Conservation (phyloP, 1,284 basidiomycete genomes). For the Apiotrichum veenhuisii region DNA sequence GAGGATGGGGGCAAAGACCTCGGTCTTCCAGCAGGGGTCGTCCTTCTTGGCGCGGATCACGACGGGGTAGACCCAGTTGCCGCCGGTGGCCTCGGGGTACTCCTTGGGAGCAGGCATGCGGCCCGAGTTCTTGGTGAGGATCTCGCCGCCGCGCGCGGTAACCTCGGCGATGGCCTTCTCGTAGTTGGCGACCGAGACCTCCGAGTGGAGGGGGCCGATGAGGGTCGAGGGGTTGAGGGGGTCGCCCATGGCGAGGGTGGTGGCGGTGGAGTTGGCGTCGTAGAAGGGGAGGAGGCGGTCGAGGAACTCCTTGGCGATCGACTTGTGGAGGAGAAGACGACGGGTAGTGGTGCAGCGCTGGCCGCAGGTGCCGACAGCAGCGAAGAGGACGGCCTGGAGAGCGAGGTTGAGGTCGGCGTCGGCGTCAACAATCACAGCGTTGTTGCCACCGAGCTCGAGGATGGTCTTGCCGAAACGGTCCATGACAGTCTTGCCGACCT, state of each 20-base stretch:
- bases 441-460: slow-evolving; percentile 93
- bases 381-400: slow-evolving; percentile 77
- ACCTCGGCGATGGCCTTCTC: slow-evolving; percentile 62
- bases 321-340: slow-evolving; percentile 78
- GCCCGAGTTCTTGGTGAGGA: slow-evolving; percentile 50
- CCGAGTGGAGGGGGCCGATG: slow-evolving; percentile 80
- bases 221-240: slow-evolving; percentile 70
- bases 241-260: slow-evolving; percentile 67
- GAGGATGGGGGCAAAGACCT: slow-evolving; percentile 56
- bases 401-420: slow-evolving; percentile 88
- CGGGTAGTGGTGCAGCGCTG: slow-evolving; percentile 93
- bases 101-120: slow-evolving; percentile 22
- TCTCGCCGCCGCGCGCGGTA: slow-evolving; percentile 64
- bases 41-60: slow-evolving; percentile 57
- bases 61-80: slow-evolving; percentile 85
- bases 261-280: slow-evolving; percentile 57
- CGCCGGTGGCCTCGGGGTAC: slow-evolving; percentile 56
- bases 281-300: slow-evolving; percentile 60
- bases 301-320: slow-evolving; percentile 72
- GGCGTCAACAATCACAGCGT: slow-evolving; percentile 82
- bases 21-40: slow-evolving; percentile 44
- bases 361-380: slow-evolving; percentile 89
- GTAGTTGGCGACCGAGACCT: slow-evolving; percentile 64
- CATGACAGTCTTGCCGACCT: slow-evolving; percentile 80
- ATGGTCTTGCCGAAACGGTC: slow-evolving; percentile 55